Conservation (phyloP, 805 yeast species). For the Candida ulmi region DNA sequence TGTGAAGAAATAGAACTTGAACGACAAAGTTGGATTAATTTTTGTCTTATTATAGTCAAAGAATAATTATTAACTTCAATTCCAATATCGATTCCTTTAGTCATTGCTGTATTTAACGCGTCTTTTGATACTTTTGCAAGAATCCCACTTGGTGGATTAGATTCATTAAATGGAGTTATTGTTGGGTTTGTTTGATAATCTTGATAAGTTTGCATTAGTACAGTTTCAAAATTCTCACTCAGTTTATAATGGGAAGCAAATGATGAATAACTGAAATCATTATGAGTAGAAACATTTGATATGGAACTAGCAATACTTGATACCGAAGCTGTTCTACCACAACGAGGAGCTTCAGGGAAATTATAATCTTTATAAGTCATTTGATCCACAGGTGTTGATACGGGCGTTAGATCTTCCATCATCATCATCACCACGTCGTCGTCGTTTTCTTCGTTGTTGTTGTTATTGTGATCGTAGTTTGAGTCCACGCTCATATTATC, state of each 20-base stretch:
- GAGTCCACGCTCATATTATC: neutral
- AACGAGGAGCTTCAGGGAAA: conserved; percentile 1
- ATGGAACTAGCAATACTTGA: conserved; percentile 1
- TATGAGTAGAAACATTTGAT: conserved; percentile 5
- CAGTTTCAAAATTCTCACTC: conserved; percentile 36
- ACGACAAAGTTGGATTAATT: conserved; percentile 25
- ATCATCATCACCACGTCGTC: neutral
- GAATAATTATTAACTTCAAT: conserved; percentile 32
- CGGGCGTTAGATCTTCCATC: neutral
- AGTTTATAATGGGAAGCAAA: conserved; percentile 23
- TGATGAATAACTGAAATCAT: conserved; percentile 19
- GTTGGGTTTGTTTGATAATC: conserved; percentile 50
- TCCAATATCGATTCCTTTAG: conserved; percentile 30
- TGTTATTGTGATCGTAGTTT: neutral
- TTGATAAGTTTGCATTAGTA: conserved; percentile 43
- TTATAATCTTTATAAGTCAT: neutral
- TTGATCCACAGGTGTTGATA: neutral
- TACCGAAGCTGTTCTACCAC: conserved; percentile 1
- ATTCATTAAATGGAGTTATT: conserved; percentile 60
- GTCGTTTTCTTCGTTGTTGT: neutral
- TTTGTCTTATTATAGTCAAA: conserved; percentile 32
- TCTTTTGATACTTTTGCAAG: conserved; percentile 55
- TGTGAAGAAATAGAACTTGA: conserved; percentile 7
- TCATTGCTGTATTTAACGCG: conserved; percentile 35
- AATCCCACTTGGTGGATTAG: conserved; percentile 64